Base-by-base conservation (phyloP, 495 filamentous ascomycete genomes). In the Darksidea phi region DNA sequence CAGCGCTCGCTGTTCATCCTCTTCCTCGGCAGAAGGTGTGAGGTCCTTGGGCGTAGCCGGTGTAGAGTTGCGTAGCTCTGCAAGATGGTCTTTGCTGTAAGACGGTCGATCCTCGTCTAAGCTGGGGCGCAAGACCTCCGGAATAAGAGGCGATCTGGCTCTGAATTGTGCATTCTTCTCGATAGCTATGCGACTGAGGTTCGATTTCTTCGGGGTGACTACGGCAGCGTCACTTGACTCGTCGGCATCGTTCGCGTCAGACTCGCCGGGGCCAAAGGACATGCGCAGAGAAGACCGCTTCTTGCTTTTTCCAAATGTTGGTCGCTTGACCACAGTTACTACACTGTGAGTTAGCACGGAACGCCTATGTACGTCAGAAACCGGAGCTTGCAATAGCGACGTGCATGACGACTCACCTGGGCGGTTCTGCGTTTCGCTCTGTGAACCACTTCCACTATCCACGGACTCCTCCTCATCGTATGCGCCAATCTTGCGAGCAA, bases 1-100 rank as follows among this genome's bases (percentile, higher is more conserved):
- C 6, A 97, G 77, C 2, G 87, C 76, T 56, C 81, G 81, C 79
- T 23, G 15, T 8, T 43, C 34, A 21, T 84, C 75, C 13, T 75
- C 73, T 25, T 76, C 70, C 28, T 69, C 70, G 32, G 41, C 72
- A 46, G 72, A 74, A 64, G 81, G 67, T 50, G 83, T 76, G 15
- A 60, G 26, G 20, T 68, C 57, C 66, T 86, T 86, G 1, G 90
- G 88, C 0, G 88, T 88, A 32, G 85, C 85, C 1, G 90, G 90
- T 0, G 94, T 96, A 8, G 88, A 88, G 50, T 81, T 84, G 54
- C 88, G 86, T 7, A 98, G 80, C 71, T 95, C 89, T 48, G 88
- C 86, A 46, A 98, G 77, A 63, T 93, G 88, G 59, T 94, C 91
- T 59, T 87, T 86, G 72, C 81, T 94, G 74, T 98, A 98, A 58